phyloP scores from a whole-genome alignment of 176 grass and related monocot species.

The Pontederia crassipes region DNA sequence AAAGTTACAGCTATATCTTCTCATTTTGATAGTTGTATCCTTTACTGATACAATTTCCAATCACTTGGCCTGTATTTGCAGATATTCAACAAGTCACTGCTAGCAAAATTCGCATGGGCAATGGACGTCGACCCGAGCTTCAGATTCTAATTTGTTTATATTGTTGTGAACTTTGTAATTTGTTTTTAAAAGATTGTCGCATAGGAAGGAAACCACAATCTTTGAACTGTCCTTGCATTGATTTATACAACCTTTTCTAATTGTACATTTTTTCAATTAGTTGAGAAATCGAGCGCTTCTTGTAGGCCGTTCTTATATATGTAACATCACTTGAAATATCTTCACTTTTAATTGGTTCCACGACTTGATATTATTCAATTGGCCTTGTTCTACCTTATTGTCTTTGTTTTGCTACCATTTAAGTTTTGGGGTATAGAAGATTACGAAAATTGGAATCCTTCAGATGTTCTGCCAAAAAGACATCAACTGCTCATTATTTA shows the following conservation, averaged over 20 bases:
- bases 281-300: background rate
- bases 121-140: slow-evolving; percentile 77
- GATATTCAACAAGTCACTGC: slow-evolving; percentile 95
- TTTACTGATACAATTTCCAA: background rate
- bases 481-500: too few relatives aligned
- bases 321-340: too few relatives aligned
- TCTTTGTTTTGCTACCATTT: too few relatives aligned
- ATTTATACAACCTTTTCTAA: background rate
- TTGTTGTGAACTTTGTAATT: background rate
- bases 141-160: slow-evolving; percentile 56
- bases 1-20: too few relatives aligned
- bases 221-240: background rate
- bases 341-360: too few relatives aligned
- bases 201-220: background rate
- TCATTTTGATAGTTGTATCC: too few relatives aligned
- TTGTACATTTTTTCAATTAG: background rate
- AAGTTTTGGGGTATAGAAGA: too few relatives aligned
- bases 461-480: too few relatives aligned
- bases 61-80: slow-evolving; percentile 14
- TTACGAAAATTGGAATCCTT: too few relatives aligned
- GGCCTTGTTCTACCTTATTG: too few relatives aligned
- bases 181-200: background rate
- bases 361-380: too few relatives aligned
- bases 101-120: slow-evolving; percentile 83
- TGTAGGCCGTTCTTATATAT: background rate